Conservation (phyloP, 108 stramenopile species). For the Aurantiochytrium sp. region DNA sequence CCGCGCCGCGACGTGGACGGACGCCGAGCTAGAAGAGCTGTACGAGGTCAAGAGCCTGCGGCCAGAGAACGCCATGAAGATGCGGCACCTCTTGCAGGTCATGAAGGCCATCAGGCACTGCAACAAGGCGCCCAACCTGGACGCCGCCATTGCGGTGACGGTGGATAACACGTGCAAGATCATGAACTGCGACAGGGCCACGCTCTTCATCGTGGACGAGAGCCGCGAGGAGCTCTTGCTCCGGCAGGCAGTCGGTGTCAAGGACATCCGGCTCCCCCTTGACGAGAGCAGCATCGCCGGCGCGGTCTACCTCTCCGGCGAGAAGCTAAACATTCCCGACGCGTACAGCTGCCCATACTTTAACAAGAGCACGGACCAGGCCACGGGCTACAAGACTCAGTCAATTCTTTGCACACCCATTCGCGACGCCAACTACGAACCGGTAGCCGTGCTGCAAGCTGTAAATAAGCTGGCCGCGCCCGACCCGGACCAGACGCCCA, state of each 20-base stretch:
- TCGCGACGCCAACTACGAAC: not conserved
- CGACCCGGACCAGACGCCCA: too few relatives aligned
- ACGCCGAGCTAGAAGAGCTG: slow-evolving; percentile 23
- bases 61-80: slow-evolving; percentile 9
- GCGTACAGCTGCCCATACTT: slow-evolving; percentile 43
- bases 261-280: slow-evolving; percentile 41
- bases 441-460: slow-evolving; percentile 48
- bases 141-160: not conserved
- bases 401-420: slow-evolving; percentile 54
- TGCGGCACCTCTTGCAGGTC: not conserved
- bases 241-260: slow-evolving; percentile 32
- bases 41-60: not conserved
- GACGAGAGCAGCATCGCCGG: slow-evolving; percentile 43
- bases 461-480: slow-evolving; percentile 45
- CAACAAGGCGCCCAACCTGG: slow-evolving; percentile 6
- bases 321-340: slow-evolving; percentile 44
- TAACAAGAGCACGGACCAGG: slow-evolving; percentile 39
- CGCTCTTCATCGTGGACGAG: slow-evolving; percentile 44
- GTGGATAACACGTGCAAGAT: slow-evolving; percentile 36
- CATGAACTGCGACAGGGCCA: slow-evolving; percentile 41
- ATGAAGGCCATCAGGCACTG: slow-evolving; percentile 23
- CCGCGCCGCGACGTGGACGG: slow-evolving; percentile 1
- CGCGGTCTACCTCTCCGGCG: slow-evolving; percentile 38
- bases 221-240: slow-evolving; percentile 40
- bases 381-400: slow-evolving; percentile 54